Evolutionary conservation across 176 grass and related monocot species (phyloP), one percentile per base, ranked within the genome.

Genomic region (Coix lacrymajobi): DNA sequence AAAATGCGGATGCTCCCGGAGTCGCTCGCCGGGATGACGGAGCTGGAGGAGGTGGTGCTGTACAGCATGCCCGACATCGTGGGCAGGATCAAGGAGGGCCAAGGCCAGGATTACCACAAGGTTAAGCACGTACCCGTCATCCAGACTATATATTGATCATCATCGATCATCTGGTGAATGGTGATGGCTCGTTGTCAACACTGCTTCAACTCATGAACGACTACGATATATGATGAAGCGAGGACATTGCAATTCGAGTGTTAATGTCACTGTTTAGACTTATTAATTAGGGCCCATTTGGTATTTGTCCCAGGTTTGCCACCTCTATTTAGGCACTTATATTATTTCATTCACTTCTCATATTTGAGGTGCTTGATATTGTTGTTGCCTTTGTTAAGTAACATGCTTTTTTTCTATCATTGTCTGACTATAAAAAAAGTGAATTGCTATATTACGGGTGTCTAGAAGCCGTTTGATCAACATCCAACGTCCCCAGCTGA

Each of bases 1-100:
- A 85, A 37, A 25, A 85, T 89, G 81, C 28, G 79, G 86, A 81
- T 83, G 86, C 79, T 92, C 6, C 90, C 86, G 39, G 75, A 92
- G 62, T 82, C 78, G 16, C 64, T 92, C 38, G 61, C 66, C 33
- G 84, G 75, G 41, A 84, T 85, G 82, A 30, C 4, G 75, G 80
- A 91, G 33, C 90, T 92, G 20, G 71, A 92, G 87, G 90, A 92
- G 86, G 26, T 92, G 26, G 81, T 81, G 70, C 48, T 92, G 40
- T 85, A 79, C 78, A 62, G 69, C 29, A 92, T 92, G 89, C 77
- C 81, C 1, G 8, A 56, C 63, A 87, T 91, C 57, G 86, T 88
- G 61, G n/a, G 33, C 20, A 87, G 79, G 75, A 85, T 91, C 71
- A 71, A 78, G 46, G 79, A 87, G 32, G 68, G 17, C 8, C 66